These are phyloP conservation scores for Hypoxylon lienhwacheense DNA, from an alignment of 495 filamentous ascomycete species.

Conservation along the genomic window DNA sequence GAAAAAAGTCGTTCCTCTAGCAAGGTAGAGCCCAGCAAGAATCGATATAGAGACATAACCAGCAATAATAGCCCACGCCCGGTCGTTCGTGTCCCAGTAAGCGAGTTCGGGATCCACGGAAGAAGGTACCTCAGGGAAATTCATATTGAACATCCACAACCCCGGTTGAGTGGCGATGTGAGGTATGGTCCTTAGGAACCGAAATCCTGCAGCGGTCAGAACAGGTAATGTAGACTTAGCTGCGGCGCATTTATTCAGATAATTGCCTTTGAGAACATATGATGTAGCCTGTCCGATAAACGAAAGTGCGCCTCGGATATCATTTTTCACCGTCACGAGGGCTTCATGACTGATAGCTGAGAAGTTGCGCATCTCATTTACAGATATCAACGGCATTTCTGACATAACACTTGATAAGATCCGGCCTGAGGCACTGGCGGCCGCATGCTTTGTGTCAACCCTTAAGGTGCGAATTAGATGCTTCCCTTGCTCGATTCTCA, in stretches of 20 bases:
- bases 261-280: slow-evolving; percentile 42
- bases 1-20: slow-evolving; percentile 65
- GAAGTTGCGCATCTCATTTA: slow-evolving; percentile 50
- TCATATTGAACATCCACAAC: slow-evolving; percentile 56
- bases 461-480: slow-evolving; percentile 21
- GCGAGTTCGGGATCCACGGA: slow-evolving; percentile 64
- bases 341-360: slow-evolving; percentile 54
- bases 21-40: slow-evolving; percentile 76
- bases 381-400: slow-evolving; percentile 44
- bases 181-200: slow-evolving; percentile 13
- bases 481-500: slow-evolving; percentile 23
- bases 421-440: slow-evolving; percentile 38
- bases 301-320: slow-evolving; percentile 37
- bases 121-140: slow-evolving; percentile 40
- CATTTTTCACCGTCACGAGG: slow-evolving; percentile 41
- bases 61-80: slow-evolving; percentile 74
- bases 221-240: slow-evolving; percentile 6
- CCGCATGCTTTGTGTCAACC: slow-evolving; percentile 26
- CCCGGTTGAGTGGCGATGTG: slow-evolving; percentile 29
- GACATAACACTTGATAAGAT: slow-evolving; percentile 44
- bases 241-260: slow-evolving; percentile 29
- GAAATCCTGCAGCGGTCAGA: background rate
- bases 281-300: slow-evolving; percentile 24
- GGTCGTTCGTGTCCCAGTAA: slow-evolving; percentile 75
- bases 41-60: slow-evolving; percentile 78